Evolutionary conservation across 805 yeast genomes (phyloP), one percentile per base, ranked within the genome.

Genomic region (Spathaspora girioi): DNA sequence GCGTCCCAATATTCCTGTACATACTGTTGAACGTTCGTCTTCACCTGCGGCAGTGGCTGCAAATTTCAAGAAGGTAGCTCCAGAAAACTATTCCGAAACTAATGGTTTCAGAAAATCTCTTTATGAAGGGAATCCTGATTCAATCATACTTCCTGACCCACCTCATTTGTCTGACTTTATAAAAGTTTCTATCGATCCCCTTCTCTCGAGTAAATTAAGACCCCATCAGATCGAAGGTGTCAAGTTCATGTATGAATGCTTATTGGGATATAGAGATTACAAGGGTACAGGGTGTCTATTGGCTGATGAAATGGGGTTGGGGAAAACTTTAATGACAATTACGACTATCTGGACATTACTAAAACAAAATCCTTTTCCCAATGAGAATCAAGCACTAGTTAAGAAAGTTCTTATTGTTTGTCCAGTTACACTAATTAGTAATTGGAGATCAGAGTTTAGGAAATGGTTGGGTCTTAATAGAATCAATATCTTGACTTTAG

Each of bases 221-320:
- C 86, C 87, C 0, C 98, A 94, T 68, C 99, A 94, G 65, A 67
- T 80, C 12, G 92, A 87, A 56, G 99, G 97, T 2, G 88, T 93
- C 0, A 65, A 69, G 49, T 94, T 94, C 60, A 69, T 94, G 58
- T 89, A 89, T 63, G 86, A 87, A 51, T 89, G 97, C 58, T 79
- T 92, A 1, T 81, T 87, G 85, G 96, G 96, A 0, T 68, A 79
- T 48, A 70, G 79, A 23, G 77, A 76, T 3, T 68, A 68, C 18
- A 70, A 72, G 1, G 80, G 81, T 0, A 58, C 68, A 43, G 98
- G 99, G 0, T 92, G 93, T 1, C 69, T 94, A 5, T 67, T 94
- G 43, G 99, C 99, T 0, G 99, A 94, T 67, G 98, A 93, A 59
- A 94, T 94, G 99, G 99, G 99, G 0, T 72, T 94, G 15, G 71